Conservation (phyloP, 2,329 filamentous ascomycete genomes). For the Alternaria atra region DNA sequence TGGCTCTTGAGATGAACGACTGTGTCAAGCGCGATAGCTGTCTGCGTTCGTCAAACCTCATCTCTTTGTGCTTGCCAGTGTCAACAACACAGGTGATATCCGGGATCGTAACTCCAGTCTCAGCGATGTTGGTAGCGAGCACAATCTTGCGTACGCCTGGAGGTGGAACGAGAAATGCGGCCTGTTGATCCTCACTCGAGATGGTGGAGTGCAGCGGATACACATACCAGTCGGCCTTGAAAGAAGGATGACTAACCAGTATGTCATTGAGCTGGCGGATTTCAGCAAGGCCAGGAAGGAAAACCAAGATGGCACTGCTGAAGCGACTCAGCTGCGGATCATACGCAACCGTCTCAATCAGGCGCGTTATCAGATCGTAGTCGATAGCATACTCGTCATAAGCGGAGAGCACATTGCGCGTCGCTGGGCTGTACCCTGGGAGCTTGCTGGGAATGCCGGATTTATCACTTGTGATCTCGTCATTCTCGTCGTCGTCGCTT, state of each 20-base stretch:
- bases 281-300: conserved; percentile 92
- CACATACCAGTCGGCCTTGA: conserved; percentile 80
- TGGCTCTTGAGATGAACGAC: conserved; percentile 93
- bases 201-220: conserved; percentile 94
- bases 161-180: conserved; percentile 87
- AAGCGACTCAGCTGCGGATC: conserved; percentile 72
- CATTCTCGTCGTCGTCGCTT: conserved; percentile 59
- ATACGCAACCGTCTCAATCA: conserved; percentile 79
- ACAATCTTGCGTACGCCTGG: conserved; percentile 89
- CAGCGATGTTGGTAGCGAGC: conserved; percentile 95
- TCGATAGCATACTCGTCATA: conserved; percentile 94
- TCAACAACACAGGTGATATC: conserved; percentile 98
- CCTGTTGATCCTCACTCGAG: conserved; percentile 94
- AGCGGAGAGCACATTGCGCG: conserved; percentile 75
- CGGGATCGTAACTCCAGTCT: conserved; percentile 98
- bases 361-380: conserved; percentile 81
- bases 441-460: conserved; percentile 71
- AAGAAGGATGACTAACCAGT: conserved; percentile 77
- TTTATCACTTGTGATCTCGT: conserved; percentile 58
- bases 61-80: conserved; percentile 95
- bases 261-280: conserved; percentile 89
- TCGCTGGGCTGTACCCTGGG: conserved; percentile 77
- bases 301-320: conserved; percentile 92
- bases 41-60: conserved; percentile 92
- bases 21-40: conserved; percentile 92